Base-by-base conservation (phyloP, 2,329 filamentous ascomycete species). In the Alternaria viburni region DNA sequence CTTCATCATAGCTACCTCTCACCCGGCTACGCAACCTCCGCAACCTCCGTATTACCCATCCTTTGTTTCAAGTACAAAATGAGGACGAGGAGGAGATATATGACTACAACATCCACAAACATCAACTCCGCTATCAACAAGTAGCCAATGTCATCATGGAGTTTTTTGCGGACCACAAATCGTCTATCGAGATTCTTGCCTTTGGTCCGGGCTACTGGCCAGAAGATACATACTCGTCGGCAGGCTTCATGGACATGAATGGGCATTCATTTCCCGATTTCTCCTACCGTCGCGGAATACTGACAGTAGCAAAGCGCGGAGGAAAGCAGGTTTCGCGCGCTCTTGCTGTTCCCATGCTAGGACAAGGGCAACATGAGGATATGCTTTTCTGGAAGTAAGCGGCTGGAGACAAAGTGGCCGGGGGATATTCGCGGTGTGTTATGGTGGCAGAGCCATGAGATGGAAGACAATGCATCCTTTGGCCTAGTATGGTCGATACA, bases 401-500 rank as follows among this genome's bases (percentile, higher is more conserved):
- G 26, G 5, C 15, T 12, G 23, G 46, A 26, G 25, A 12, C 17
- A 6, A 17, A 2, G 13, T 49, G n/a, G 15, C 46, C 12, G 1
- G 10, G 8, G 10, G 15, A 36, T 17, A 0, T 17, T 28, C 23
- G 1, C 23, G 23, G 46, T 47, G 0, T 25, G 19, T 23, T 25
- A 47, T 15, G 19, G 12, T 25, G 11, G 13, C 5, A 1, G 0
- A 21, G 8, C 15, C 13, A 47, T 1, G 13, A 15, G 19, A 25
- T 49, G 15, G 23, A 23, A 49, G 46, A 2, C 1, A 15, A 49
- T 28, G 0, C 10, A 28, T 49, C 5, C 13, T 26, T 49, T 26
- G n/a, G 13, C 10, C 15, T 49, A 0, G 5, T 0, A 2, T n/a
- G 15, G 0, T 36, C 0, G 32, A n/a, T 36, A 36, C 32, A 0